A percentile compares a stretch with the other conserved stretches of the same genome.
Conservation (phyloP, 371 early-diverging fungal genomes). For the Zopfochytrium polystomum region DNA sequence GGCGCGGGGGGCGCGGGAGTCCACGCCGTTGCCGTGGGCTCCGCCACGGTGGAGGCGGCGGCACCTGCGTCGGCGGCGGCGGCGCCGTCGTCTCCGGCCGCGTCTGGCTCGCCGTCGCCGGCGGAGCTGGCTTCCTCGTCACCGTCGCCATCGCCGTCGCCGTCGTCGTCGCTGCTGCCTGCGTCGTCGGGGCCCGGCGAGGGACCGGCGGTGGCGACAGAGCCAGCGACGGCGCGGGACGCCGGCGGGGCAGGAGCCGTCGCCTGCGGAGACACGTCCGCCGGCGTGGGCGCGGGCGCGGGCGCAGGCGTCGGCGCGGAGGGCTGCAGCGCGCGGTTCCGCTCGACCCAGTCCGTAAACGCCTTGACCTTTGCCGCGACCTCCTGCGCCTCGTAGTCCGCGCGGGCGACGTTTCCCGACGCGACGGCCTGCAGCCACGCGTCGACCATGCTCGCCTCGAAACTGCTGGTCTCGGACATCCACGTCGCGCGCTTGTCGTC, state of each 20-base stretch:
- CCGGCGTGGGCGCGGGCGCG: neutral
- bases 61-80: constrained; percentile 1
- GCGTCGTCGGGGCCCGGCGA: neutral
- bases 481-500: constrained; percentile 27
- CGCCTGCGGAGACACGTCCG: neutral
- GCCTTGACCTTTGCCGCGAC: constrained; percentile 35
- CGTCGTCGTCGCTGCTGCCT: neutral
- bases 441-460: constrained; percentile 19
- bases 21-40: neutral
- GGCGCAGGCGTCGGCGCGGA: neutral
- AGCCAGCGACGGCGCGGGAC: neutral
- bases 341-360: constrained; percentile 29
- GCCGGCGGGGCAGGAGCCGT: neutral
- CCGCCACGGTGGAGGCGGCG: neutral
- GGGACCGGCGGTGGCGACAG: neutral
- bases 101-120: neutral
- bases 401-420: constrained; percentile 35
- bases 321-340: neutral
- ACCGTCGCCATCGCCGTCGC: neutral
- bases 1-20: neutral
- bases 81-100: neutral
- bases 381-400: constrained; percentile 28
- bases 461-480: neutral
- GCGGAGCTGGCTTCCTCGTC: neutral
- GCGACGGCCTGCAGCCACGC: constrained; percentile 40